A percentile compares a stretch with the other conserved stretches of the same genome.
Evolutionary conservation across 225 moss, liverwort and hornwort species (phyloP).

Genomic region (Anthoceros angustus): DNA sequence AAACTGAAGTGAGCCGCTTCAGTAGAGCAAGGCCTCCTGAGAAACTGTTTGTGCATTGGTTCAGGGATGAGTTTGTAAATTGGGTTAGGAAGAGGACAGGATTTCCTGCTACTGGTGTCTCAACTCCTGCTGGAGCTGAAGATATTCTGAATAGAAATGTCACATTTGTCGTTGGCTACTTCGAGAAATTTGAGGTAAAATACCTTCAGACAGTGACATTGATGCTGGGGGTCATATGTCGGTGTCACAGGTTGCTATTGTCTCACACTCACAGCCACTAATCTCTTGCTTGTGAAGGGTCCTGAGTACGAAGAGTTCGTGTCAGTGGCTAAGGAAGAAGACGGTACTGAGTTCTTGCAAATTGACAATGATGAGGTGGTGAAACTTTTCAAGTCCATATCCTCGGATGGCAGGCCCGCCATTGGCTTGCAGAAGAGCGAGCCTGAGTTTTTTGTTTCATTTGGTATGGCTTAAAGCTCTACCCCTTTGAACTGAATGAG

Average conservation of each 20-base stretch:
- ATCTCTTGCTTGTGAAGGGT: neutral
- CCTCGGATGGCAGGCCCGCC: neutral
- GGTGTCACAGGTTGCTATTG: neutral
- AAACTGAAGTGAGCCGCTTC: neutral
- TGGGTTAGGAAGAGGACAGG: neutral
- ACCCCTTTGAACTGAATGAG: neutral
- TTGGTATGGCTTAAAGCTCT: neutral
- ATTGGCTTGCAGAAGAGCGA: neutral
- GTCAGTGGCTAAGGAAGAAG: neutral
- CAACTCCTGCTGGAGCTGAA: neutral
- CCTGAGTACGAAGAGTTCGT: neutral
- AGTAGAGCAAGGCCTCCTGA: neutral
- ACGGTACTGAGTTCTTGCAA: neutral
- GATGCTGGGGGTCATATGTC: neutral
- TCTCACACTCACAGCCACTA: neutral
- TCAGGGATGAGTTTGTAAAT: constrained; percentile 2
- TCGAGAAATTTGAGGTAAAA: constrained; percentile 4
- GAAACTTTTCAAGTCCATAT: neutral
- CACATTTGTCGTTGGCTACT: neutral
- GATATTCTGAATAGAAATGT: neutral
- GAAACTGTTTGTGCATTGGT: neutral
- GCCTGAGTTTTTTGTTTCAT: neutral
- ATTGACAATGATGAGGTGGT: neutral
- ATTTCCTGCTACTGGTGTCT: neutral
- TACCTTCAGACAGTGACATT: neutral